Percentiles rank a stretch among this genome's conserved stretches.
phyloP scores from a whole-genome alignment of 2,329 filamentous ascomycete species.

The Stromatinia cepivora region DNA sequence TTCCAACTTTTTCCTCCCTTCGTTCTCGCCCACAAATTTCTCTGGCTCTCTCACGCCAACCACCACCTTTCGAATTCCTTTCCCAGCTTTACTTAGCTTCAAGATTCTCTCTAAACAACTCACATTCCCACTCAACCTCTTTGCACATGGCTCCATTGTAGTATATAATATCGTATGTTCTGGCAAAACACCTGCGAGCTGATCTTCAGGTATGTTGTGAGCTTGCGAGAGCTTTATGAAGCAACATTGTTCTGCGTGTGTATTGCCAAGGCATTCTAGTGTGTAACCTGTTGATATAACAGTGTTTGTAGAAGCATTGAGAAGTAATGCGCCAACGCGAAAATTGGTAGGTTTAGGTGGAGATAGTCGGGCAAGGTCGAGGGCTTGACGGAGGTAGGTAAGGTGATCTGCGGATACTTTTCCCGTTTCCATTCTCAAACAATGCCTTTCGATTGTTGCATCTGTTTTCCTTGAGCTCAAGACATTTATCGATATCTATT shows the following conservation, averaged over 20 bases:
- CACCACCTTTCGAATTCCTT: slow-evolving; percentile 70
- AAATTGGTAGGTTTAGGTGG: slow-evolving; percentile 89
- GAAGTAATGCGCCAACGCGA: slow-evolving; percentile 87
- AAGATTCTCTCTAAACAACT: slow-evolving; percentile 81
- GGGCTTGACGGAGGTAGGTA: slow-evolving; percentile 66
- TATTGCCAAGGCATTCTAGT: slow-evolving; percentile 87
- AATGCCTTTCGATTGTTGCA: not conserved
- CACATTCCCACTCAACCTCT: slow-evolving; percentile 71
- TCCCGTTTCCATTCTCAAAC: slow-evolving; percentile 3
- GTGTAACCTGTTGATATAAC: slow-evolving; percentile 85
- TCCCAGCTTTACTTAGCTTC: slow-evolving; percentile 44
- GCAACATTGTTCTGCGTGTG: slow-evolving; percentile 93
- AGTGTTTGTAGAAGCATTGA: slow-evolving; percentile 56
- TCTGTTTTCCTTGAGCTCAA: not conserved
- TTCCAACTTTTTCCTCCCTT: slow-evolving; percentile 68
- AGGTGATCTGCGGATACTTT: slow-evolving; percentile 27
- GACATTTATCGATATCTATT: not conserved
- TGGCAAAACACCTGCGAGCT: slow-evolving; percentile 53
- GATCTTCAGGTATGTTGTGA: slow-evolving; percentile 53
- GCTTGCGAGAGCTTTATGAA: slow-evolving; percentile 67
- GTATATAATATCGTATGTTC: slow-evolving; percentile 72
- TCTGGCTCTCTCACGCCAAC: slow-evolving; percentile 87
- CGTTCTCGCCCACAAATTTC: slow-evolving; percentile 83
- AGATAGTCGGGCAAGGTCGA: slow-evolving; percentile 74
- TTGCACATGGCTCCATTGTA: slow-evolving; percentile 84